A percentile compares a stretch with the other conserved stretches of the same genome.
phyloP scores from a whole-genome alignment of 1,284 basidiomycete species.

The Rhodotorula sp. region DNA sequence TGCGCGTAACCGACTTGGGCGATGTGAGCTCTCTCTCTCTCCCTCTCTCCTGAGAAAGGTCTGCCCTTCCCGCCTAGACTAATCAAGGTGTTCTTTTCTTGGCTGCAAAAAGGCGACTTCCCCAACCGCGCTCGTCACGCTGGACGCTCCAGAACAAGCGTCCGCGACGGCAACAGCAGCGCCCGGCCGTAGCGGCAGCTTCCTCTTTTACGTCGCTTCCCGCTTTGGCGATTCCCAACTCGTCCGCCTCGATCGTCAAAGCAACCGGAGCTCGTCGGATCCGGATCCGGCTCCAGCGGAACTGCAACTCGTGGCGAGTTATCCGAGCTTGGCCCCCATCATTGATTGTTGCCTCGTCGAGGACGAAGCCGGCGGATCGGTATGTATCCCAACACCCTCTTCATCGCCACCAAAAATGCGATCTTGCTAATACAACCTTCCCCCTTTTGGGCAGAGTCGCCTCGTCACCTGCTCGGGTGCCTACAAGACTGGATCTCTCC shows the following conservation, averaged over 20 bases:
- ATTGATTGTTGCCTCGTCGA: constrained; percentile 77
- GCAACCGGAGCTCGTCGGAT: too few relatives aligned
- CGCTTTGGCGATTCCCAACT: constrained; percentile 79
- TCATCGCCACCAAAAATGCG: not conserved
- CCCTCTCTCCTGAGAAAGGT: not conserved
- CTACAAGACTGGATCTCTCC: constrained; percentile 72
- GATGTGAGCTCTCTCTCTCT: constrained; percentile 52
- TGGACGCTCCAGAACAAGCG: constrained; percentile 50
- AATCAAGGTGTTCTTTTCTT: not conserved
- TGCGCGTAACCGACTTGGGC: constrained; percentile 69
- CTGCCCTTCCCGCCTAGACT: not conserved
- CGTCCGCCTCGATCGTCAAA: constrained; percentile 57
- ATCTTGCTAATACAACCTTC: not conserved
- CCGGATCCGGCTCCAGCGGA: constrained; percentile 44
- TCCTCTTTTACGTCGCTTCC: constrained; percentile 71
- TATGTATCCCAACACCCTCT: not conserved
- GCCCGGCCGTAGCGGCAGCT: not conserved
- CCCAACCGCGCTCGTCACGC: constrained; percentile 69
- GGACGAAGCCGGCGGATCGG: constrained; percentile 57
- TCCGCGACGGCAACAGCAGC: constrained; percentile 48
- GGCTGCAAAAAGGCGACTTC: constrained; percentile 56
- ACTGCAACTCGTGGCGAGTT: constrained; percentile 63
- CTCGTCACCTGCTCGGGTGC: constrained; percentile 88
- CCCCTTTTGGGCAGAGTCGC: constrained; percentile 6
- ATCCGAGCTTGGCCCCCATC: constrained; percentile 82